Conservation (phyloP, 2,329 filamentous ascomycete genomes). For the Malbranchea zuffiana region DNA sequence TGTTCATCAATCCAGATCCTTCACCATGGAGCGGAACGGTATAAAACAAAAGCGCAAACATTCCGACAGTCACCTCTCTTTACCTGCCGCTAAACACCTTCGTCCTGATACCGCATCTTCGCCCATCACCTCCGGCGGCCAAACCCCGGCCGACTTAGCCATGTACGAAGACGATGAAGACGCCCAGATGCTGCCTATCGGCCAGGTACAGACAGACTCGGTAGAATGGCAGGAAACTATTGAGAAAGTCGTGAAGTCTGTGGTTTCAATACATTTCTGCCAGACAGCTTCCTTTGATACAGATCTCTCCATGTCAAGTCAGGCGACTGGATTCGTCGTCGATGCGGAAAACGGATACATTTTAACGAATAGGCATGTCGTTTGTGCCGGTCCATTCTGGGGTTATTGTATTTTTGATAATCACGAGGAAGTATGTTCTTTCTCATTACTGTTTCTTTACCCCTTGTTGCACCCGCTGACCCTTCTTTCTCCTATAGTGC, state of each 20-base stretch:
- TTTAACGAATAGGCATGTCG: slow-evolving; percentile 82
- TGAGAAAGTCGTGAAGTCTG: slow-evolving; percentile 83
- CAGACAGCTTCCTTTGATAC: slow-evolving; percentile 97
- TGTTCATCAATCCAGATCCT: too few relatives aligned
- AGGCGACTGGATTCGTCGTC: slow-evolving; percentile 95
- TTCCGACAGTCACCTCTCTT: slow-evolving; percentile 39
- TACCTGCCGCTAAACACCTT: slow-evolving; percentile 46
- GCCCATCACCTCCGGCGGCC: slow-evolving; percentile 30
- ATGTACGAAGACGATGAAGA: slow-evolving; percentile 28
- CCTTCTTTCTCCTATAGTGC: slow-evolving; percentile 45
- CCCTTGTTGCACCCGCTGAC: not conserved
- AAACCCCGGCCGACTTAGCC: slow-evolving; percentile 31
- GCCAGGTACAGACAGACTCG: slow-evolving; percentile 41
- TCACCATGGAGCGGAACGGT: slow-evolving; percentile 41
- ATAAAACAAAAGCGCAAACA: slow-evolving; percentile 42
- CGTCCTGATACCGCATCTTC: slow-evolving; percentile 36
- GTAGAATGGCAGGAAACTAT: slow-evolving; percentile 94
- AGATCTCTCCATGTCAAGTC: slow-evolving; percentile 83
- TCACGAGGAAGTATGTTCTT: slow-evolving; percentile 58
- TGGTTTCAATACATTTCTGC: slow-evolving; percentile 98
- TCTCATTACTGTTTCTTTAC: not conserved
- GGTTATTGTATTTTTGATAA: slow-evolving; percentile 98
- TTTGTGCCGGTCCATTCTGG: slow-evolving; percentile 92
- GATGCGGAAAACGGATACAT: slow-evolving; percentile 88
- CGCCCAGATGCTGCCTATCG: slow-evolving; percentile 20